Evolutionary conservation across 495 filamentous ascomycete species (phyloP).

Genomic region (Tuber borchii): DNA sequence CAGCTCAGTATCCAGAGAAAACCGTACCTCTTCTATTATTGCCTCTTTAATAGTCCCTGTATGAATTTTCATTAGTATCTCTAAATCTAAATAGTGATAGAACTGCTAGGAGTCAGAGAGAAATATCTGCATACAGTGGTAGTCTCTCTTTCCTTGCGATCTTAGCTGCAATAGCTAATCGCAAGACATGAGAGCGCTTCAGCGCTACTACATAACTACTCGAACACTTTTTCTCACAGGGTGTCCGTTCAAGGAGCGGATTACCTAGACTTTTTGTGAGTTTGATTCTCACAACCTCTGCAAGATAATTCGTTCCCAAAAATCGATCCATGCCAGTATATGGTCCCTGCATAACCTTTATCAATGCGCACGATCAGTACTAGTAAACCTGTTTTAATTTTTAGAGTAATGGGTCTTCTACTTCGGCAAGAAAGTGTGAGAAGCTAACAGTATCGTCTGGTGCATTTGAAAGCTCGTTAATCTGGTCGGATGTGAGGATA

Average conservation of each 20-base stretch:
- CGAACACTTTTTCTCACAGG: neutral
- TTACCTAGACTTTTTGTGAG: neutral
- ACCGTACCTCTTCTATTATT: conserved; percentile 19
- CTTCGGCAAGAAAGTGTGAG: neutral
- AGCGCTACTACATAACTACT: neutral
- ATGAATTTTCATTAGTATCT: conserved; percentile 1
- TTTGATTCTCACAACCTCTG: neutral
- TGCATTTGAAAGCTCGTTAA: conserved; percentile 7
- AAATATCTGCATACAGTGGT: neutral
- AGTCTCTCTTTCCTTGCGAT: neutral
- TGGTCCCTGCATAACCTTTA: neutral
- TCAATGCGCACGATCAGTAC: neutral
- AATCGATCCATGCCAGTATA: conserved; percentile 6
- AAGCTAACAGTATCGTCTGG: neutral
- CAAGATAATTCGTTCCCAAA: neutral
- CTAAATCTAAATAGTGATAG: neutral
- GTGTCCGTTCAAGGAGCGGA: neutral
- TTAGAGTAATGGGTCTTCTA: neutral
- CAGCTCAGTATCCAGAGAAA: conserved; percentile 17
- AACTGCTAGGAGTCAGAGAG: too few relatives aligned
- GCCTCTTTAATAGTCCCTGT: conserved; percentile 18
- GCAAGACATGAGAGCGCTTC: neutral
- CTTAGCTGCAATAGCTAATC: neutral
- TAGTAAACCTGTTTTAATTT: too few relatives aligned
- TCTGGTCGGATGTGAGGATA: neutral